These are phyloP conservation scores for Starmerella tilneyi DNA, from an alignment of 805 yeast genomes.

Conservation along the genomic window DNA sequence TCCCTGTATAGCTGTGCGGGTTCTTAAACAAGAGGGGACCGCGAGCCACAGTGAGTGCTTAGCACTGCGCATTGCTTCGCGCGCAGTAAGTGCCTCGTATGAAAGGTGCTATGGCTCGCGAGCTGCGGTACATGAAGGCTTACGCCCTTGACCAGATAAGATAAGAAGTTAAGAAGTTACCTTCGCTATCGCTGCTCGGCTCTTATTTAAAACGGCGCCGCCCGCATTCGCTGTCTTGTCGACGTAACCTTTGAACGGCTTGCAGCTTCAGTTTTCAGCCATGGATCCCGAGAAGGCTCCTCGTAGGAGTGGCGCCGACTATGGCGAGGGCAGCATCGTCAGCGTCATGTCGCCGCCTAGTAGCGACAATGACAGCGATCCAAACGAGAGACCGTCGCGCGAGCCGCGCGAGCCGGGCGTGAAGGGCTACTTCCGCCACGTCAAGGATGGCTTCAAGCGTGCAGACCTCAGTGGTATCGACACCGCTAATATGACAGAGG, in stretches of 20 bases:
- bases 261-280: neutral
- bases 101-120: too few relatives aligned
- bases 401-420: constrained; percentile 2
- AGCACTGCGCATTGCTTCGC: too few relatives aligned
- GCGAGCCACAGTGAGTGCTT: too few relatives aligned
- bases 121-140: too few relatives aligned
- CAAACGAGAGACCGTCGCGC: neutral
- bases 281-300: constrained; percentile 4
- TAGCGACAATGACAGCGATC: neutral
- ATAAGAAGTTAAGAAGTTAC: too few relatives aligned
- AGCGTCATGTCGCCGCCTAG: constrained; percentile 1
- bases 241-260: neutral
- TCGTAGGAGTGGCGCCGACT: neutral
- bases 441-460: constrained; percentile 37
- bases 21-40: too few relatives aligned
- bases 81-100: too few relatives aligned
- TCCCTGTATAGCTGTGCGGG: too few relatives aligned
- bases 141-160: neutral
- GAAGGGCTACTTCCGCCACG: constrained; percentile 14
- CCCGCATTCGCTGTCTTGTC: too few relatives aligned
- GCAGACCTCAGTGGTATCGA: constrained; percentile 36
- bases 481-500: constrained; percentile 29
- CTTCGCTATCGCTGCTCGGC: too few relatives aligned
- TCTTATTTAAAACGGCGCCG: too few relatives aligned
- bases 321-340: constrained; percentile 6